Conservation (phyloP, 2,329 filamentous ascomycete genomes). For the Zasmidium angulare region DNA sequence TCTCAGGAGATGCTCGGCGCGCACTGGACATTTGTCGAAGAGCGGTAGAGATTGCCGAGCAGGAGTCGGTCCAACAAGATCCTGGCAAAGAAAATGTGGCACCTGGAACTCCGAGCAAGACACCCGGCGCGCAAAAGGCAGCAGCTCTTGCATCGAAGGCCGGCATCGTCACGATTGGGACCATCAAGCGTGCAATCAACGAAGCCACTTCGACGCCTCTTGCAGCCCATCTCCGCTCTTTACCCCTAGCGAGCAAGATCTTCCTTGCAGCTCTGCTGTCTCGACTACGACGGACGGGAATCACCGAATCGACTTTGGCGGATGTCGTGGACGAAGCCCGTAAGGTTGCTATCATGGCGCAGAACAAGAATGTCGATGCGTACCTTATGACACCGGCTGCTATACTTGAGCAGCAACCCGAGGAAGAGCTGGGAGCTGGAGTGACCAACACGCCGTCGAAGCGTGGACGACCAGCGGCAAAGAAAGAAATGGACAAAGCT, state of each 20-base stretch:
- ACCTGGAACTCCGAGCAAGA: constrained; percentile 65
- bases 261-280: constrained; percentile 80
- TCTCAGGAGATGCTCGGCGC: constrained; percentile 88
- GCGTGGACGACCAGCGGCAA: constrained; percentile 33
- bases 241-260: constrained; percentile 80
- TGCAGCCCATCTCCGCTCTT: constrained; percentile 79
- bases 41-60: constrained; percentile 91
- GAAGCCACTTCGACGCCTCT: constrained; percentile 92
- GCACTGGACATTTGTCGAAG: constrained; percentile 93
- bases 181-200: constrained; percentile 89
- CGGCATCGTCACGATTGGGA: constrained; percentile 80
- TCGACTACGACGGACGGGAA: constrained; percentile 75
- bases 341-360: constrained; percentile 61
- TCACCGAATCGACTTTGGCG: constrained; percentile 82
- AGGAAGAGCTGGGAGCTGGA: constrained; percentile 30
- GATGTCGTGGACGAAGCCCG: constrained; percentile 87
- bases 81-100: constrained; percentile 34
- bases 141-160: constrained; percentile 37
- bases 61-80: constrained; percentile 51
- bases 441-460: constrained; percentile 31
- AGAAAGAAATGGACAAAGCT: constrained; percentile 34
- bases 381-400: constrained; percentile 54
- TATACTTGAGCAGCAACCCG: constrained; percentile 25
- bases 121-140: constrained; percentile 38
- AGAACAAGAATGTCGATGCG: constrained; percentile 60